phyloP scores from a whole-genome alignment of 1,284 basidiomycete genomes.

The Fistulina hepatica region DNA sequence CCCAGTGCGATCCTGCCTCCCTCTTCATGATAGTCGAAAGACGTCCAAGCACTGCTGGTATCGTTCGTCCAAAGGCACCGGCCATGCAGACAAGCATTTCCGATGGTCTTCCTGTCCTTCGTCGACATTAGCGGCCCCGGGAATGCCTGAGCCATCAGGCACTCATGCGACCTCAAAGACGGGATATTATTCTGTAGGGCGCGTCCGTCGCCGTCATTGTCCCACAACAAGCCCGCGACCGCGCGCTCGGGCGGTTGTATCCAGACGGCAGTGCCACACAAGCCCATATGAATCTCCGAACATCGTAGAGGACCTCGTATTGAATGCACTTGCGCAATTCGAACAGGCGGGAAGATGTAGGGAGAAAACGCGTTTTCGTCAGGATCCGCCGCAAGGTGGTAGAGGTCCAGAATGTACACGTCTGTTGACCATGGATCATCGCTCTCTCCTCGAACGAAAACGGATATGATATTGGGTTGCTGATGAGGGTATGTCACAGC shows the following conservation, averaged over 20 bases:
- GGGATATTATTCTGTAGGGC: conserved; percentile 11
- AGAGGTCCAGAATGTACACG: conserved; percentile 36
- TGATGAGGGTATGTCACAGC: conserved; percentile 26
- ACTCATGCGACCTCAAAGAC: conserved; percentile 25
- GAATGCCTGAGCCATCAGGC: conserved; percentile 35
- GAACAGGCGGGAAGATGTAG: conserved; percentile 35
- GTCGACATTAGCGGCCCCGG: conserved; percentile 29
- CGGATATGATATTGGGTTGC: conserved; percentile 25
- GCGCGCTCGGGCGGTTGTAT: conserved; percentile 39
- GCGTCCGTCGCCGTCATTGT: conserved; percentile 11
- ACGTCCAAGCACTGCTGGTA: conserved; percentile 33
- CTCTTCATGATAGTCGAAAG: conserved; percentile 47
- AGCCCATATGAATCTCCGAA: conserved; percentile 38
- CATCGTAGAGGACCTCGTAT: conserved; percentile 41
- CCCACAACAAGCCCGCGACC: conserved; percentile 23
- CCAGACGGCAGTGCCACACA: conserved; percentile 46
- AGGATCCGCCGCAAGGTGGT: conserved; percentile 23
- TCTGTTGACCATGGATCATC: conserved; percentile 48
- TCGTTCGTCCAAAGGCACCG: conserved; percentile 21
- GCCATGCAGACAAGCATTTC: conserved; percentile 15
- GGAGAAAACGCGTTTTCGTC: conserved; percentile 9
- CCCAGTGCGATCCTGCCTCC: conserved; percentile 40
- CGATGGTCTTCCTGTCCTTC: conserved; percentile 9
- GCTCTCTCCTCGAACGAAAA: conserved; percentile 44
- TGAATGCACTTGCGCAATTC: conserved; percentile 26